These are phyloP conservation scores for Chrysanthemum lavandulifolium DNA, from an alignment of 129 eudicot species.

Conservation along the genomic window DNA sequence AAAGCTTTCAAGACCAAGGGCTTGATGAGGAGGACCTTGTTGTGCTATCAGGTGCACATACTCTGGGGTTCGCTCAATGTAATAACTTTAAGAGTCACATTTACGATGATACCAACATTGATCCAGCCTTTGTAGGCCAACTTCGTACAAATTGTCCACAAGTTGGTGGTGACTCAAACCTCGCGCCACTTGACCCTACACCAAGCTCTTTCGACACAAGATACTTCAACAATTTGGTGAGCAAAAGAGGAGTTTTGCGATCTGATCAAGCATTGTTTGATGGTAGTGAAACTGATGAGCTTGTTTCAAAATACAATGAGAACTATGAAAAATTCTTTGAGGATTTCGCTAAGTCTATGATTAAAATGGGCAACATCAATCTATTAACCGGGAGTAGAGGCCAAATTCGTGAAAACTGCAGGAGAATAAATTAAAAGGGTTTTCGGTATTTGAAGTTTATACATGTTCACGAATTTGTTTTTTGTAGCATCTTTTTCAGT, in stretches of 20 bases:
- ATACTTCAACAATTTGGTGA: neutral
- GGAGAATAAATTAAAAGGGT: conserved; percentile 14
- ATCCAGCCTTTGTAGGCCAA: conserved; percentile 9
- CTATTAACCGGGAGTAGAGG: conserved; percentile 38
- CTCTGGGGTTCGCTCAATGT: conserved; percentile 32
- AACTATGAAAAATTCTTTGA: conserved; percentile 2
- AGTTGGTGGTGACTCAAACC: too few relatives aligned
- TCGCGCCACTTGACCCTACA: conserved; percentile 22
- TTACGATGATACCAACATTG: conserved; percentile 26
- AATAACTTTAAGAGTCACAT: conserved; percentile 19
- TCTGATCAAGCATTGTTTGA: conserved; percentile 13
- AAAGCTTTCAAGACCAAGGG: conserved; percentile 41
- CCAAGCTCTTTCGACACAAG: conserved; percentile 24
- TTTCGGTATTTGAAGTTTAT: neutral
- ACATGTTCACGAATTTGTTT: too few relatives aligned
- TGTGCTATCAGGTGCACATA: conserved; percentile 53
- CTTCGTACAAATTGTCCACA: conserved; percentile 3
- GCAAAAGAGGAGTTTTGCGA: conserved; percentile 25
- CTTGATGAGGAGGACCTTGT: conserved; percentile 53
- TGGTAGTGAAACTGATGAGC: conserved; percentile 21
- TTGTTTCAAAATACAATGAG: conserved; percentile 21
- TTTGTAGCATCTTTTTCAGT: too few relatives aligned
- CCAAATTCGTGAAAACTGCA: conserved; percentile 32
- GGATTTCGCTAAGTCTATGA: conserved; percentile 40
- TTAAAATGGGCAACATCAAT: conserved; percentile 36